Percentiles rank a stretch among this genome's conserved stretches.
phyloP scores from a whole-genome alignment of 176 grass and related monocot species.

The Musa acuminata region DNA sequence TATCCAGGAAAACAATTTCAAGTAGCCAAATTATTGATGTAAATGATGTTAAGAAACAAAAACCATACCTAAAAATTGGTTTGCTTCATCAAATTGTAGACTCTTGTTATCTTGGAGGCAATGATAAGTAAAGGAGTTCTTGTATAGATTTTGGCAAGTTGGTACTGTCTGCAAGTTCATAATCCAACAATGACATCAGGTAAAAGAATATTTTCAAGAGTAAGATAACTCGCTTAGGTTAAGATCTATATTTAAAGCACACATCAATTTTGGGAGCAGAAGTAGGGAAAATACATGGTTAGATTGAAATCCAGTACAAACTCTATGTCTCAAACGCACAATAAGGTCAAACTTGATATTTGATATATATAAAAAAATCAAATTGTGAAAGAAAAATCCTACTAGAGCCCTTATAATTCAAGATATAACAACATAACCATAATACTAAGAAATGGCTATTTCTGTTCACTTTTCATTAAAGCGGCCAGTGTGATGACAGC shows the following conservation, averaged over 20 bases:
- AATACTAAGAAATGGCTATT: neutral
- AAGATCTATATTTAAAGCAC: neutral
- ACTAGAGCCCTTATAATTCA: neutral
- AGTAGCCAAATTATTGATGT: neutral
- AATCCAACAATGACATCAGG: neutral
- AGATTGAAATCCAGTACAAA: neutral
- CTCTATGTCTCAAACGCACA: neutral
- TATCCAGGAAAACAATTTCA: neutral
- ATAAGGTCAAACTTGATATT: neutral
- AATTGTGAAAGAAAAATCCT: neutral
- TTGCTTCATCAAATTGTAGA: constrained; percentile 14
- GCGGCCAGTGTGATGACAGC: neutral
- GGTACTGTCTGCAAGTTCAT: constrained; percentile 16
- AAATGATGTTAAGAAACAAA: neutral
- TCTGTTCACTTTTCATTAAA: neutral
- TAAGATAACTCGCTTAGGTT: neutral
- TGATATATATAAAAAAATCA: neutral
- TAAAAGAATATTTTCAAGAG: neutral
- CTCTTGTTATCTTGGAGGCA: constrained; percentile 12
- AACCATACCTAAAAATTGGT: constrained; percentile 15
- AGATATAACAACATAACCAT: neutral
- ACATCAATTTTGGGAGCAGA: neutral
- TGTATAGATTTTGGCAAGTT: constrained; percentile 18
- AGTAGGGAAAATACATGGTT: neutral
- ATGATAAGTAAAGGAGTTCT: constrained; percentile 18